Conservation (phyloP, 2,329 filamentous ascomycete species). For the Calonectria hongkongensis region DNA sequence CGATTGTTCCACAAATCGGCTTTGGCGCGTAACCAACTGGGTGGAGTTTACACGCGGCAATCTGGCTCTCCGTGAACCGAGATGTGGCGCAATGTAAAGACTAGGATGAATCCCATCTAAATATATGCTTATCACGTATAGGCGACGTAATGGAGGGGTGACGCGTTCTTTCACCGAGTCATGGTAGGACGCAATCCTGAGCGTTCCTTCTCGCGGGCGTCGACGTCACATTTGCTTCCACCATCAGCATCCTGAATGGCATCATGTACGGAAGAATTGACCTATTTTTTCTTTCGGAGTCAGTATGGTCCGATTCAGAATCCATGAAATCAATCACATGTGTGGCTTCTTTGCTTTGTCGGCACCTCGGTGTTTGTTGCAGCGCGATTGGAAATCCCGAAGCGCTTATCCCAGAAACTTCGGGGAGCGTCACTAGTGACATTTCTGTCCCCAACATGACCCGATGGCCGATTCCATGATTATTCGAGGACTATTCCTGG, state of each 20-base stretch:
- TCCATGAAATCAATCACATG: constrained; percentile 57
- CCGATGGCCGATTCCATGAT: background rate
- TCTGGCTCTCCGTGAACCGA: background rate
- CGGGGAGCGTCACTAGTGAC: constrained; percentile 64
- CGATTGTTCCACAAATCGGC: too few species aligned
- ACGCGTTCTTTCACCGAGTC: background rate
- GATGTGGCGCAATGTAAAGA: background rate
- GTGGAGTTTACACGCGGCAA: background rate
- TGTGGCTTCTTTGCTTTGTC: constrained; percentile 62
- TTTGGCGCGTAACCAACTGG: background rate
- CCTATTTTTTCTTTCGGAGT: constrained; percentile 58
- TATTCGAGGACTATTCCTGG: too few species aligned
- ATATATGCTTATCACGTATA: background rate
- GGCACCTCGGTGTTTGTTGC: constrained; percentile 68
- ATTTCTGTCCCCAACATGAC: constrained; percentile 42
- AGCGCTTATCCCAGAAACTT: constrained; percentile 65
- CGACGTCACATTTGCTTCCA: constrained; percentile 47
- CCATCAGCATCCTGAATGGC: constrained; percentile 42
- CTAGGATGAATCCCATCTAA: background rate
- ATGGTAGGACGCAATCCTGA: background rate
- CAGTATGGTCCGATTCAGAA: constrained; percentile 53
- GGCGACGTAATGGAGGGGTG: background rate
- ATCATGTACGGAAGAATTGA: constrained; percentile 61
- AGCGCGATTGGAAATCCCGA: constrained; percentile 63
- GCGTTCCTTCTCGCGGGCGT: constrained; percentile 21